These are phyloP conservation scores for Trametes sanguinea DNA, from an alignment of 768 basidiomycete species.

Conservation along the genomic window DNA sequence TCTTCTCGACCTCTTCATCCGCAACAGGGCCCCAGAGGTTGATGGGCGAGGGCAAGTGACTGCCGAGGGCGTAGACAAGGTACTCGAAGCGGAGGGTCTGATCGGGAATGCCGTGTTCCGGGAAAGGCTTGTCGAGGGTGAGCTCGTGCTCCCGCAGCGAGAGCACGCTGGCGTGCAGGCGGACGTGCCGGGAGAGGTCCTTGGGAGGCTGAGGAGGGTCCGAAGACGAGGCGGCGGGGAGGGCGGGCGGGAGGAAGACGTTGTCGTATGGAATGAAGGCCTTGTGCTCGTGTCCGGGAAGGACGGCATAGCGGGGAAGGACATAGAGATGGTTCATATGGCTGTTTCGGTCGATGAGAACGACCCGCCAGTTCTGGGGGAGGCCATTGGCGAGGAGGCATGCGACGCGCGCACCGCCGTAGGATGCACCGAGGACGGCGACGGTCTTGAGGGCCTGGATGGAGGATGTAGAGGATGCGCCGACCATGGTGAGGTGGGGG, in stretches of 20 bases:
- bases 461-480: background rate
- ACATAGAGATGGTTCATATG: slow-evolving; percentile 50
- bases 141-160: slow-evolving; percentile 43
- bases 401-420: slow-evolving; percentile 55
- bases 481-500: background rate
- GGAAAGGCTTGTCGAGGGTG: slow-evolving; percentile 49
- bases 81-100: slow-evolving; percentile 52
- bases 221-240: background rate
- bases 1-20: slow-evolving; percentile 21
- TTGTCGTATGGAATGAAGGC: slow-evolving; percentile 63
- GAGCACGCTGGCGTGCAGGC: slow-evolving; percentile 48
- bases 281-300: slow-evolving; percentile 65
- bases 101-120: slow-evolving; percentile 43
- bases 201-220: background rate
- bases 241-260: slow-evolving; percentile 38
- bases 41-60: slow-evolving; percentile 54
- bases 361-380: slow-evolving; percentile 54
- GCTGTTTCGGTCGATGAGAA: slow-evolving; percentile 63
- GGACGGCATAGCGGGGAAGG: slow-evolving; percentile 56
- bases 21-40: slow-evolving; percentile 49
- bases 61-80: slow-evolving; percentile 62
- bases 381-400: slow-evolving; percentile 50
- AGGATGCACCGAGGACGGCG: slow-evolving; percentile 56
- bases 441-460: slow-evolving; percentile 39
- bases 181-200: slow-evolving; percentile 28